These are phyloP conservation scores for Colletotrichum sojae DNA, from an alignment of 2,329 filamentous ascomycete species.

Conservation along the genomic window DNA sequence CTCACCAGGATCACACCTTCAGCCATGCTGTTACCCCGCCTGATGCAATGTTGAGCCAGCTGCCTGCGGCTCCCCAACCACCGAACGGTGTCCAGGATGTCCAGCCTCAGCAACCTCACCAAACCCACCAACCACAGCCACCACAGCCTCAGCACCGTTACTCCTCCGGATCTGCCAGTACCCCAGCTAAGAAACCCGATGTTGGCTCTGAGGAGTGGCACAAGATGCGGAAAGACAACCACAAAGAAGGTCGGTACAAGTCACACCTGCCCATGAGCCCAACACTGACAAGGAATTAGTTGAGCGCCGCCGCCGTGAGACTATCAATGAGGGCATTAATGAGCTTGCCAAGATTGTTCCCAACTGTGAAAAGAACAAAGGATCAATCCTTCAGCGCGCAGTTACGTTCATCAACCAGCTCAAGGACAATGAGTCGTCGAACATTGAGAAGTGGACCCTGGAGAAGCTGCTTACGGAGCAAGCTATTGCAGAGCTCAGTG, in stretches of 20 bases:
- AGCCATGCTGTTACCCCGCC: slow-evolving; percentile 53
- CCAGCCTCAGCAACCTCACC: slow-evolving; percentile 37
- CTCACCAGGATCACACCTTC: slow-evolving; percentile 55
- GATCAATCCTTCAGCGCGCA: slow-evolving; percentile 92
- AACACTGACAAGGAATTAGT: slow-evolving; percentile 68
- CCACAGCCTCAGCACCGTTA: slow-evolving; percentile 50
- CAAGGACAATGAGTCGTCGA: slow-evolving; percentile 93
- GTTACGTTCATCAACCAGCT: slow-evolving; percentile 95
- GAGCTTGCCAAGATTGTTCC: slow-evolving; percentile 98
- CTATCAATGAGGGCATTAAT: slow-evolving; percentile 99
- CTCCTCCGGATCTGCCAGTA: slow-evolving; percentile 53
- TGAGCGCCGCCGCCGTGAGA: slow-evolving; percentile 94
- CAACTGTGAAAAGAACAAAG: slow-evolving; percentile 99
- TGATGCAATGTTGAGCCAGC: slow-evolving; percentile 43
- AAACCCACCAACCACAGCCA: slow-evolving; percentile 38
- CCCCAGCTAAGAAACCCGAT: slow-evolving; percentile 77
- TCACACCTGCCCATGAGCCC: background rate
- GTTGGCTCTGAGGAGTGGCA: slow-evolving; percentile 99
- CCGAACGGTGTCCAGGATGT: slow-evolving; percentile 36
- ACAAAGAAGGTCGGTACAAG: slow-evolving; percentile 87
- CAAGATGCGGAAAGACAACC: slow-evolving; percentile 95
- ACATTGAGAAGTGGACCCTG: slow-evolving; percentile 93
- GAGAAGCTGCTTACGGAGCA: slow-evolving; percentile 93
- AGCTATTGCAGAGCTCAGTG: slow-evolving; percentile 88
- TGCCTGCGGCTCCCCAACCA: slow-evolving; percentile 41